Conservation (phyloP, 495 filamentous ascomycete species). For the Hypoxylon perforatum region DNA sequence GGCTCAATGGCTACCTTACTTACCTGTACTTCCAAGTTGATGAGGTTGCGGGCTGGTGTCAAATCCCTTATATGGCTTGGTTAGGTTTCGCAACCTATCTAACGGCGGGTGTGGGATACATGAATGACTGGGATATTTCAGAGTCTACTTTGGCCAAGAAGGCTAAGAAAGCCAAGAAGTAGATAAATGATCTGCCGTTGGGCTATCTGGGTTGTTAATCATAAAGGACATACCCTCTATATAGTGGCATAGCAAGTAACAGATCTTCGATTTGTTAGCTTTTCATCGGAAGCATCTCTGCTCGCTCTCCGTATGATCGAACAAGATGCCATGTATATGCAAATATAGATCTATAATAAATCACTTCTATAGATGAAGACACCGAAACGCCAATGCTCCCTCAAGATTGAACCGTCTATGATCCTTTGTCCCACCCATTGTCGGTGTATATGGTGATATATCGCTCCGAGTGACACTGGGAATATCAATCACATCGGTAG, state of each 20-base stretch:
- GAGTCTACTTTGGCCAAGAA: constrained; percentile 42
- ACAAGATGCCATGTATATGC: not conserved
- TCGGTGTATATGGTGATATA: constrained; percentile 14
- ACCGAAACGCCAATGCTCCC: constrained; percentile 38
- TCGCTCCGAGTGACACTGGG: constrained; percentile 4
- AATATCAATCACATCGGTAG: constrained; percentile 57
- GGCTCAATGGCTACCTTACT: constrained; percentile 74
- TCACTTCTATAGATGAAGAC: constrained; percentile 20
- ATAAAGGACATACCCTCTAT: not conserved
- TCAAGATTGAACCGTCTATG: constrained; percentile 26
- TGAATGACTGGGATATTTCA: constrained; percentile 80
- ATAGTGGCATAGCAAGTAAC: not conserved
- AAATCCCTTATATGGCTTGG: constrained; percentile 86
- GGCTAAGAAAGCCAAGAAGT: constrained; percentile 12
- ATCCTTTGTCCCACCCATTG: constrained; percentile 32
- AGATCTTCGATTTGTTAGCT: not conserved
- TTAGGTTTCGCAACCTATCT: constrained; percentile 86
- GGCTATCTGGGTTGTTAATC: not conserved
- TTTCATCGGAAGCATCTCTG: not conserved
- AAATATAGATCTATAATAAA: constrained; percentile 21
- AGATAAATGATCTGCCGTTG: not conserved
- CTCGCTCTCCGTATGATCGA: not conserved
- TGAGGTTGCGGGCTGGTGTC: constrained; percentile 71
- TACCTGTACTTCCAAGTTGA: constrained; percentile 82
- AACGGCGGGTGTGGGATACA: constrained; percentile 73